These are phyloP conservation scores for Ensete glaucum DNA, from an alignment of 176 grass and related monocot species.

Conservation along the genomic window DNA sequence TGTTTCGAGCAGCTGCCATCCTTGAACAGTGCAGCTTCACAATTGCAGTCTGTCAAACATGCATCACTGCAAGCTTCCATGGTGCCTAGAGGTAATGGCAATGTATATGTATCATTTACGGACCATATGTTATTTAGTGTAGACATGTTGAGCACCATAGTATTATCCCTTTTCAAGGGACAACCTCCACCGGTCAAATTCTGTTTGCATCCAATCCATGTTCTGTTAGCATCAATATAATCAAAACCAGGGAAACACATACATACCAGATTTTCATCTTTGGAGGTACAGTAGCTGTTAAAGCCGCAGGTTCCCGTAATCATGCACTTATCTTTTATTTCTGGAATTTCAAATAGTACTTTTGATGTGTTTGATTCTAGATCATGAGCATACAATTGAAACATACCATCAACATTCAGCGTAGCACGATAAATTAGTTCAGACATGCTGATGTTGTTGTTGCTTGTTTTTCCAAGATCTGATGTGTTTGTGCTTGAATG, in stretches of 20 bases:
- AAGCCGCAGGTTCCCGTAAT: neutral
- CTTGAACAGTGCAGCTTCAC: neutral
- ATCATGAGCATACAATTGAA: neutral
- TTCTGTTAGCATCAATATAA: neutral
- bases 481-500: neutral
- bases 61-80: neutral
- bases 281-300: neutral
- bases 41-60: neutral
- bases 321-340: neutral
- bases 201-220: neutral
- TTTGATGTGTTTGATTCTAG: neutral
- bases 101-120: neutral
- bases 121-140: neutral
- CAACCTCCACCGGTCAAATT: neutral
- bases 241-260: neutral
- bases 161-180: neutral
- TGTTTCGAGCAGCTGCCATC: neutral
- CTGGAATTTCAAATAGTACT: neutral
- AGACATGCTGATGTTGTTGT: neutral
- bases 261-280: neutral
- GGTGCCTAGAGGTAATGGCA: neutral
- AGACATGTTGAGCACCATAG: neutral
- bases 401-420: neutral
- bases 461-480: neutral
- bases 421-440: neutral